Evolutionary conservation across 2,329 filamentous ascomycete genomes (phyloP), one percentile per base, ranked within the genome.

Genomic region (Calonectria pteridis): DNA sequence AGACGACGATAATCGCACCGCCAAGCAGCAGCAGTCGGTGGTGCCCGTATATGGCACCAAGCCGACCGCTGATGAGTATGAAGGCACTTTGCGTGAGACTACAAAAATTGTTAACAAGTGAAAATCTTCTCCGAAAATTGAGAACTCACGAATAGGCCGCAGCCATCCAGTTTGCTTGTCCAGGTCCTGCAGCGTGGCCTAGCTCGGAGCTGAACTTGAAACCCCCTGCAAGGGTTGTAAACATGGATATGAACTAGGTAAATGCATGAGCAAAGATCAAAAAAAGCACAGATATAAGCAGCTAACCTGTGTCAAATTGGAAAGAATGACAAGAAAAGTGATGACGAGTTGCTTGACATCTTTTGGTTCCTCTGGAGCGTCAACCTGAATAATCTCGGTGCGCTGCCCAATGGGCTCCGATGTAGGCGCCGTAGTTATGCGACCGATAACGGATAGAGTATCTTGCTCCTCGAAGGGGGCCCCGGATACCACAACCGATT

Each of bases 21-120:
- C 88, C 89, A 72, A 84, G 71, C 0, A 88, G 75, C 3, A 89
- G 82, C 33, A 88, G 78, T 4, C 83, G 84, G 71, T 88, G 86
- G 77, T 90, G 88, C 6, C 89, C 89, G 75, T 87, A 89, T 1
- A 91, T 81, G 72, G 87, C 86, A 4, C 88, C 89, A 11, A 90
- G 81, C 1, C 89, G 85, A 18, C 89, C 89, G 20, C 85, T 86
- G n/a, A 88, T 83, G 3, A 91, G 82, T 37, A 90, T 87, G 77
- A 90, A 89, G 4, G 87, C 85, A 4, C 88, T 85, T 73, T 89
- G 87, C 0, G 88, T 86, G n/a, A 89, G 79, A 1, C 86, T 88
- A 23, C 14, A 37, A 23, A 28, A 37, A 4, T 7, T 20, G 31
- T 67, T 18, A 58, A 28, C 18, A 4, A 26, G 6, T 26, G 13